Evolutionary conservation across 352 stramenopile genomes (phyloP), one percentile per base, ranked within the genome.

Genomic region (Phytophthora rubi): DNA sequence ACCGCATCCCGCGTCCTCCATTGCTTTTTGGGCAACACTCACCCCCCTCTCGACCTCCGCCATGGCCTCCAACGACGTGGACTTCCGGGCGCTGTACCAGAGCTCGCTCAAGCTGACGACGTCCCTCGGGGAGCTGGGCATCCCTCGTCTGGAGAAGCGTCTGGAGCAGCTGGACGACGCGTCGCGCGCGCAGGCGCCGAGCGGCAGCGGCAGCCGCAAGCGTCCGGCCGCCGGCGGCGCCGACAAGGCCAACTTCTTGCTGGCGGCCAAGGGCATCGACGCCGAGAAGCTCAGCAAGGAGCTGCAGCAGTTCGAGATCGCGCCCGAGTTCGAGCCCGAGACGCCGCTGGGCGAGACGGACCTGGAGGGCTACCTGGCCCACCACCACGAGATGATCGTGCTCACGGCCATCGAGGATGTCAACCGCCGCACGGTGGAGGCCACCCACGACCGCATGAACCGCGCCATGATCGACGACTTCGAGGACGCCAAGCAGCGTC

Each of bases 301-400:
- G 37, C 78, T 97, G 18, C 77, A 93, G 56, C 68, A 86, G 15
- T 93, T 95, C 47, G 85, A 96, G 65, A 79, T 95, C 16, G 73
- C 88, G 61, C 80, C 85, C 9, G 79, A 89, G 37, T 93, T 92
- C 53, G 85, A 95, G 39, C 83, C 90, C 0, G 82, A 94, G 65
- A 91, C 91, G 61, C 81, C 89, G n/a, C 73, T 97, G 37, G 88
- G 82, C 33, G 85, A 91, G 66, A 96, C 87, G 32, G 88, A 97
- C 48, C 82, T 97, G 33, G 88, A 97, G 58, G 88, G 86, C 4
- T 97, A 96, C 75, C 69, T 97, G 53, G 88, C 84, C 47, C 89
- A 97, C 70, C 91, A 97, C 75, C 91, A 97, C 75, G 91, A 97
- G 68, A 96, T 96, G 87, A 95, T 97, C 71, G 83, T 97, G 42